Percentiles rank a stretch among this genome's conserved stretches.
Conservation (phyloP, 768 basidiomycete species). For the Scleroderma citrinum region DNA sequence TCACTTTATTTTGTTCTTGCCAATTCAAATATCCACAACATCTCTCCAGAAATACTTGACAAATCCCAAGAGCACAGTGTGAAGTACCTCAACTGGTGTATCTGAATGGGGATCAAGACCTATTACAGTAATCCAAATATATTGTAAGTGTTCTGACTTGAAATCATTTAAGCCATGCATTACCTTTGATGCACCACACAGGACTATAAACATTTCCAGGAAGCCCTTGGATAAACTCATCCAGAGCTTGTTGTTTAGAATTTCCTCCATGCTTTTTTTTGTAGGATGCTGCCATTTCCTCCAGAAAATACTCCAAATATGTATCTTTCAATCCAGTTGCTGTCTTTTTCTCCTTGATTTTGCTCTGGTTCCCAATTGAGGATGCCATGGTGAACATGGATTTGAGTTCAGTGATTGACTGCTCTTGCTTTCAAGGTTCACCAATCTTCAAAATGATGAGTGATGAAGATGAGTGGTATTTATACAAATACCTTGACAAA, state of each 20-base stretch:
- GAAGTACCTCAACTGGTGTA: slow-evolving; percentile 19
- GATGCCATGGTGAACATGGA: not conserved
- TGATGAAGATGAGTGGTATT: too few relatives aligned
- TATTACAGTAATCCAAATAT: too few relatives aligned
- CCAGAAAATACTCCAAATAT: slow-evolving; percentile 5
- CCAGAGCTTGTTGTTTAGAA: not conserved
- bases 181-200: slow-evolving; percentile 7
- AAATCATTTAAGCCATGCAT: not conserved
- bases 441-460: not conserved
- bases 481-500: not conserved
- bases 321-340: slow-evolving; percentile 8
- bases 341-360: slow-evolving; percentile 3
- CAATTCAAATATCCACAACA: not conserved
- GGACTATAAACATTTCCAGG: slow-evolving; percentile 5
- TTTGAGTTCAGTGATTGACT: not conserved
- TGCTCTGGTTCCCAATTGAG: not conserved
- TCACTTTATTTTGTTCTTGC: slow-evolving; percentile 1
- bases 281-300: not conserved
- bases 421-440: not conserved
- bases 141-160: not conserved
- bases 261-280: slow-evolving; percentile 1
- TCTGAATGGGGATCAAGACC: slow-evolving; percentile 15
- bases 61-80: slow-evolving; percentile 17
- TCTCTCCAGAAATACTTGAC: slow-evolving; percentile 21
- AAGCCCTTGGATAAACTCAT: not conserved